Conservation (phyloP, 2,329 filamentous ascomycete species). For the Clathrospora elynae region DNA sequence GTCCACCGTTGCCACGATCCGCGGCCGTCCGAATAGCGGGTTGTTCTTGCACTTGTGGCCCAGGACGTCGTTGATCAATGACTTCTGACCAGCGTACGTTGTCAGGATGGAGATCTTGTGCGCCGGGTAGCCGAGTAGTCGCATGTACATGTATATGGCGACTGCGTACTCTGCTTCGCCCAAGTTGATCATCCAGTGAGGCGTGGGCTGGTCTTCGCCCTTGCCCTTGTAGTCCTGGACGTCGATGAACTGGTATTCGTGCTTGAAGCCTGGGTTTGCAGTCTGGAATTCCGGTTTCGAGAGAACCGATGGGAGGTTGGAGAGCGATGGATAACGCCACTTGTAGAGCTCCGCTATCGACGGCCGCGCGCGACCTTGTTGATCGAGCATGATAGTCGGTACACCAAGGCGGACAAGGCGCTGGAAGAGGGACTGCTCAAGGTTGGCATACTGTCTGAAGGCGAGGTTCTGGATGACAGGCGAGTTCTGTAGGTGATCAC, state of each 20-base stretch:
- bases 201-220: slow-evolving; percentile 86
- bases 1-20: slow-evolving; percentile 91
- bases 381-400: slow-evolving; percentile 86
- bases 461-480: slow-evolving; percentile 94
- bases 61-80: slow-evolving; percentile 86
- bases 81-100: slow-evolving; percentile 90
- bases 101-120: slow-evolving; percentile 84
- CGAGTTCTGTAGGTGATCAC: slow-evolving; percentile 95
- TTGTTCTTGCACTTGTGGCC: slow-evolving; percentile 81
- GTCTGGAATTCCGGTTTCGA: slow-evolving; percentile 70
- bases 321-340: slow-evolving; percentile 86
- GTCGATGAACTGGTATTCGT: slow-evolving; percentile 96
- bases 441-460: slow-evolving; percentile 91
- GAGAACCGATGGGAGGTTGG: slow-evolving; percentile 77
- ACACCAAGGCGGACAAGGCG: slow-evolving; percentile 88
- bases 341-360: slow-evolving; percentile 88
- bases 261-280: slow-evolving; percentile 90
- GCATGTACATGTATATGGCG: slow-evolving; percentile 96
- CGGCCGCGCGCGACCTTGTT: slow-evolving; percentile 88
- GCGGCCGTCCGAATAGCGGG: slow-evolving; percentile 84
- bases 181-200: slow-evolving; percentile 95
- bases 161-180: slow-evolving; percentile 98
- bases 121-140: slow-evolving; percentile 88
- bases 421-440: slow-evolving; percentile 94
- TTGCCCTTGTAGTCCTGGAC: slow-evolving; percentile 89